Evolutionary conservation across 2,329 filamentous ascomycete genomes (phyloP).

Genomic region (Arthrobotrys sinensis): DNA sequence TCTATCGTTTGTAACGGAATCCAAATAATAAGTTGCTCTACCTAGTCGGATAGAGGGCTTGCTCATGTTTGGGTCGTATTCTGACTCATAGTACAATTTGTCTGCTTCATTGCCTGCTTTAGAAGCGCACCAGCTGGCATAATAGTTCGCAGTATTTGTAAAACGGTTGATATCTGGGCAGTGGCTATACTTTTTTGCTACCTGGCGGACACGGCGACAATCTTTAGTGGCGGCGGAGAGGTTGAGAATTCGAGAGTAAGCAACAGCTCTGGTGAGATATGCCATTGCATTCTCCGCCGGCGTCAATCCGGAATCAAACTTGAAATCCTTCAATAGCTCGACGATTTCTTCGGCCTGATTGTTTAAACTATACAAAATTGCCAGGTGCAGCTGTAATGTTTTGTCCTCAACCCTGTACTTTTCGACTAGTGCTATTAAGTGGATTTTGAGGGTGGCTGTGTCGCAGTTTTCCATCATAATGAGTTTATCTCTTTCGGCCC

Average conservation of each 20-base stretch:
- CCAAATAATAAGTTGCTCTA: background rate
- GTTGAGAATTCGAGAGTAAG: background rate
- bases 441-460: background rate
- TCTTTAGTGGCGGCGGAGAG: background rate
- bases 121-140: background rate
- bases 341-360: background rate
- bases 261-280: constrained; percentile 7
- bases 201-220: background rate
- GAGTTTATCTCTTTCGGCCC: constrained; percentile 12
- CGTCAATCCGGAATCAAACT: background rate
- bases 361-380: background rate
- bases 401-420: constrained; percentile 9
- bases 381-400: background rate
- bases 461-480: background rate
- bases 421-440: constrained; percentile 22
- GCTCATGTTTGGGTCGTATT: background rate
- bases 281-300: background rate
- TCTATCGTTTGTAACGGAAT: background rate
- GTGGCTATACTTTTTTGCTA: background rate
- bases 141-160: background rate
- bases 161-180: background rate
- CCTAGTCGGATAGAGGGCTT: background rate
- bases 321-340: background rate
- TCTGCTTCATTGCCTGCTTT: background rate
- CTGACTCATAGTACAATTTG: constrained; percentile 20